Evolutionary conservation across 441 rosid species (phyloP), one percentile per base, ranked within the genome.

Genomic region (Pelargonium citronellum): DNA sequence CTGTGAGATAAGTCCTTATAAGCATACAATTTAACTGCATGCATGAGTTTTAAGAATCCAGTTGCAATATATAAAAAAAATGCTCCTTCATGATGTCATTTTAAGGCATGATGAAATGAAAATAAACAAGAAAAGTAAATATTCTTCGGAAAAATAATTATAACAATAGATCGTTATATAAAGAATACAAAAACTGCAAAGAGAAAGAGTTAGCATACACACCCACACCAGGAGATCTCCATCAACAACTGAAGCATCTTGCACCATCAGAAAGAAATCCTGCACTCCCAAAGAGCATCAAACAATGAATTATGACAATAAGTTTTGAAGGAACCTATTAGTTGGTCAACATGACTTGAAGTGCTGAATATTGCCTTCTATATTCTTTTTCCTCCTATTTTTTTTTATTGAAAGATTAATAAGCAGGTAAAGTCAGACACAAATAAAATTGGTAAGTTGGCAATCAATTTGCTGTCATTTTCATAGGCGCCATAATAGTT

Each of bases 141-240:
- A 46, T 7, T 46, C 11, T 10, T 46, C 12, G 1, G 53, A 10
- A 47, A 47, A 47, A 47, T 24, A 24, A 24, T 24, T 24, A 24
- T 24, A 24, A 24, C 27, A 0, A 24, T 24, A 24, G 27, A 24
- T 24, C 27, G 27, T 47, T 47, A 47, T 47, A 12, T 0, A 11
- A n/a, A 47, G 53, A 69, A 20, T 30, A 39, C 9, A 34, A 69
- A 22, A 47, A 51, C 46, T 44, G 49, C 16, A 73, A 53, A 67
- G 6, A 39, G 63, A 13, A 6, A 71, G 65, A 68, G 16, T 63
- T 16, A 16, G 67, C 39, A 39, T 19, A 85, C 91, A 39, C 69
- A 93, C 97, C 97, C 91, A 91, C 11, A 82, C 78, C 67, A 93
- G 77, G 75, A 93, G 90, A 80, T 91, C 96, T 79, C 98, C 98